Base-by-base conservation (phyloP, 179 eudicot genomes). In the Monotropa hypopitys region DNA sequence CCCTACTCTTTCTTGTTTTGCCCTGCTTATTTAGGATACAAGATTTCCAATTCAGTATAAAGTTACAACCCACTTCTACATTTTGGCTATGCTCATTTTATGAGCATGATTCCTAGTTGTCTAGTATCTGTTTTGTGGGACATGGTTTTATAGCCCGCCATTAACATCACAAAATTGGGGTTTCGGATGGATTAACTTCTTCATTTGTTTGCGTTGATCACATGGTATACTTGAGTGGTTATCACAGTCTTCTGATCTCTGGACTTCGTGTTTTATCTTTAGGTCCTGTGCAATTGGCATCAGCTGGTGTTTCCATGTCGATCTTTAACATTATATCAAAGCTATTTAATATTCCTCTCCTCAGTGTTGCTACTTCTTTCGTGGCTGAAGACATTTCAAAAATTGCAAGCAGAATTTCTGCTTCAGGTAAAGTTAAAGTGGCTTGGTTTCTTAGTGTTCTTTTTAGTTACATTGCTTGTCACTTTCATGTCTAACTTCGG, bases 231-330 rank as follows among this genome's bases (percentile, higher is more conserved):
- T 35, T 33, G 11, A 21, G 32, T 11, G 50, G 50, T 21, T 38
- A 42, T 57, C 15, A 50, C 42, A 42, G 38, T 73, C 54, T 42
- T 57, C 23, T 26, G 33, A 75, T 75, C 66, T 42, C 40, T 75
- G 26, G 32, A 42, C 42, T 57, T 74, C 5, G 20, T 80, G 62
- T 59, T 38, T 3, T 76, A 67, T 73, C 33, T 69, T 50, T 81
- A 95, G 99, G 99, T 62, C 73, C 97, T 77, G 84, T 95, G 77
- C 90, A 90, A 84, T 86, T 95, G 84, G 99, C 96, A 35, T 90
- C 97, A 43, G 97, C 99, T 80, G 98, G 93, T 85, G 92, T 91
- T 83, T 95, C 99, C 77, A 84, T 89, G 76, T 89, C 97, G 61
- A 86, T 95, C 67, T 93, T 95, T 59, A 95, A 95, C 81, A 91